Conservation (phyloP, 208 protist species). For the Wallacemonas collosoma region DNA sequence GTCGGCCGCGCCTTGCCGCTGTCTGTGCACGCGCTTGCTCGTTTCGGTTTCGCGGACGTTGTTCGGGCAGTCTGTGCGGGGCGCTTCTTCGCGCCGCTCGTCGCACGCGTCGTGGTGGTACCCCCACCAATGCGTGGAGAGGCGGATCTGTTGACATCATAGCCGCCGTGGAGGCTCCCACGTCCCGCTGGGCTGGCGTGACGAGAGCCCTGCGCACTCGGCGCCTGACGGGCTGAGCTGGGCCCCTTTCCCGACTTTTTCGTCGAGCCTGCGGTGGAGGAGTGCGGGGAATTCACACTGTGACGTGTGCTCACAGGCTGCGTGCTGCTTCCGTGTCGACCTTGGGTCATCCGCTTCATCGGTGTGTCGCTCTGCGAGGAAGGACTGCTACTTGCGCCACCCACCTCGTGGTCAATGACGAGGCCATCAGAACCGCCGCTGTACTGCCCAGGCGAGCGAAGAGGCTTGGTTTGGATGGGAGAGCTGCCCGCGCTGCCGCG, state of each 20-base stretch:
- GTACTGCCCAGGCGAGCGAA: conserved; percentile 12
- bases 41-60: conserved; percentile 7
- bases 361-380: conserved; percentile 18
- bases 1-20: conserved; percentile 5
- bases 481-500: conserved; percentile 10
- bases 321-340: neutral
- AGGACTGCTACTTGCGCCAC: conserved; percentile 7
- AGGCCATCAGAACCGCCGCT: conserved; percentile 15
- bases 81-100: conserved; percentile 8
- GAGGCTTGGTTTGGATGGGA: neutral
- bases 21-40: neutral
- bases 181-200: neutral
- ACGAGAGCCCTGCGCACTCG: neutral
- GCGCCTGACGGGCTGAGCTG: neutral
- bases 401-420: conserved; percentile 17
- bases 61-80: neutral
- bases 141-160: neutral
- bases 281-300: conserved; percentile 6
- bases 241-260: neutral
- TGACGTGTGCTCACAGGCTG: conserved; percentile 13
- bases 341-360: conserved; percentile 8
- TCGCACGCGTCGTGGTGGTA: neutral
- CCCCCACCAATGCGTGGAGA: neutral
- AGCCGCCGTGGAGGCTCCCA: neutral
- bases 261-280: conserved; percentile 7